Percentiles rank a stretch among this genome's conserved stretches.
These are phyloP conservation scores for Lasiosphaeris hirsuta DNA, from an alignment of 495 filamentous ascomycete genomes.

Conservation along the genomic window DNA sequence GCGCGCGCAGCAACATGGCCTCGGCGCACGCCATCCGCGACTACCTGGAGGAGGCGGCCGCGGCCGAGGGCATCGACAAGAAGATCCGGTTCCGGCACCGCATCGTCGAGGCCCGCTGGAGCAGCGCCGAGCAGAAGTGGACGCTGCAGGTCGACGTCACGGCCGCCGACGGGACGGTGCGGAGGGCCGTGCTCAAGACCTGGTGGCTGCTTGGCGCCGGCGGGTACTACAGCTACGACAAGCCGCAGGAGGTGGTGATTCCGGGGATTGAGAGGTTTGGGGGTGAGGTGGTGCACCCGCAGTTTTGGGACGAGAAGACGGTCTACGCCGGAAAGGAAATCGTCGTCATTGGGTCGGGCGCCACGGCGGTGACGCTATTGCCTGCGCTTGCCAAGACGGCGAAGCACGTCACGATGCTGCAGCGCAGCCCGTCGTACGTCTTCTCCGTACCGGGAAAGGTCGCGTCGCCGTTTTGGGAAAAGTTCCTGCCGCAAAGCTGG, in stretches of 20 bases:
- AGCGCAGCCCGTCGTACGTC: constrained; percentile 58
- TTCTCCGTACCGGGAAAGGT: constrained; percentile 47
- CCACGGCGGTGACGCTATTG: constrained; percentile 56
- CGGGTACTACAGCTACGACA: constrained; percentile 67
- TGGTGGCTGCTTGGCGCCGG: constrained; percentile 60
- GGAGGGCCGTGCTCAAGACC: constrained; percentile 40
- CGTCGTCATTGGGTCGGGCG: constrained; percentile 55
- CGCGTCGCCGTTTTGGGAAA: constrained; percentile 22
- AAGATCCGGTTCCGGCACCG: constrained; percentile 60
- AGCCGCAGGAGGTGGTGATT: constrained; percentile 53
- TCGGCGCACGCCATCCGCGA: constrained; percentile 55
- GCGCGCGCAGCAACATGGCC: constrained; percentile 55
- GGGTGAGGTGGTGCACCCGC: constrained; percentile 56
- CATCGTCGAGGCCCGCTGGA: constrained; percentile 57
- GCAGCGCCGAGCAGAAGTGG: constrained; percentile 58
- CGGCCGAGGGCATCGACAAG: constrained; percentile 57
- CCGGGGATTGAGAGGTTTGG: constrained; percentile 57
- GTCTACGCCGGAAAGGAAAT: constrained; percentile 50
- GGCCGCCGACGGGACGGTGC: constrained; percentile 36
- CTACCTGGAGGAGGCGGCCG: constrained; percentile 60
- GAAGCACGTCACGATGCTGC: constrained; percentile 52
- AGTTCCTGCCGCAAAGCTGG: constrained; percentile 41
- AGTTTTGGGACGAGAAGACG: constrained; percentile 58
- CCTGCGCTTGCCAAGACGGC: constrained; percentile 50
- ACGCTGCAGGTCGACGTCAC: constrained; percentile 49